Conservation (phyloP, 768 basidiomycete species). For the Nevesoporus exiguus region DNA sequence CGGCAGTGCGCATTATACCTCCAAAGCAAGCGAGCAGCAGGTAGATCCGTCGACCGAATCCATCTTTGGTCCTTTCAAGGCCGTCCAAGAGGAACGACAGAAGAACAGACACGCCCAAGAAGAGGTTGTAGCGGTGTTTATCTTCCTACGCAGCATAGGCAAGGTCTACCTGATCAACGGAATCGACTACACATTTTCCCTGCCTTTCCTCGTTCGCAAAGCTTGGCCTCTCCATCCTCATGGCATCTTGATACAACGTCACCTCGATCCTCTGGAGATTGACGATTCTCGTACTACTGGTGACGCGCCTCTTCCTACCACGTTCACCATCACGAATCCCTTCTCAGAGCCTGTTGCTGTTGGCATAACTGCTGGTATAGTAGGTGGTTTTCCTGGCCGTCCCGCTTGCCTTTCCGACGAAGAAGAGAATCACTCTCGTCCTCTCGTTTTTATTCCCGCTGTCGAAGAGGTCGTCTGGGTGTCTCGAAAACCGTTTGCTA, state of each 20-base stretch:
- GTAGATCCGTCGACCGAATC: slow-evolving; percentile 19
- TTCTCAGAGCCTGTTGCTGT: slow-evolving; percentile 73
- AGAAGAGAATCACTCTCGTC: slow-evolving; percentile 47
- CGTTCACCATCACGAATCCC: slow-evolving; percentile 75
- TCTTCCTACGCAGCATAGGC: slow-evolving; percentile 74
- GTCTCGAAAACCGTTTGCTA: slow-evolving; percentile 41
- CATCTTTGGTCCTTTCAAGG: slow-evolving; percentile 43
- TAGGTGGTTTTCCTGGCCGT: slow-evolving; percentile 38
- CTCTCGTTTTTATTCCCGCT: slow-evolving; percentile 54
- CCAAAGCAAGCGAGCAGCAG: slow-evolving; percentile 15
- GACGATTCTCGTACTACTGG: slow-evolving; percentile 64
- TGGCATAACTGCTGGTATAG: slow-evolving; percentile 61
- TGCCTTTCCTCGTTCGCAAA: slow-evolving; percentile 76
- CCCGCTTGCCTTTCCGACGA: slow-evolving; percentile 49
- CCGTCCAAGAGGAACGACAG: slow-evolving; percentile 38
- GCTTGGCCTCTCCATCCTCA: slow-evolving; percentile 80
- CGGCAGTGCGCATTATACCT: slow-evolving; percentile 29
- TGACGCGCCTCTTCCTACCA: slow-evolving; percentile 69
- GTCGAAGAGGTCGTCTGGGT: slow-evolving; percentile 66
- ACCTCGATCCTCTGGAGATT: slow-evolving; percentile 62
- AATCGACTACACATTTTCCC: slow-evolving; percentile 68
- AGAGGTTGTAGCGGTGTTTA: slow-evolving; percentile 59
- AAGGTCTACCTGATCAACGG: slow-evolving; percentile 72
- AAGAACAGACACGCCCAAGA: slow-evolving; percentile 36
- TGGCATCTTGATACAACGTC: slow-evolving; percentile 76